Percentiles rank a stretch among this genome's conserved stretches.
phyloP scores from a whole-genome alignment of 2,329 filamentous ascomycete species.

The Aspergillus sergii region DNA sequence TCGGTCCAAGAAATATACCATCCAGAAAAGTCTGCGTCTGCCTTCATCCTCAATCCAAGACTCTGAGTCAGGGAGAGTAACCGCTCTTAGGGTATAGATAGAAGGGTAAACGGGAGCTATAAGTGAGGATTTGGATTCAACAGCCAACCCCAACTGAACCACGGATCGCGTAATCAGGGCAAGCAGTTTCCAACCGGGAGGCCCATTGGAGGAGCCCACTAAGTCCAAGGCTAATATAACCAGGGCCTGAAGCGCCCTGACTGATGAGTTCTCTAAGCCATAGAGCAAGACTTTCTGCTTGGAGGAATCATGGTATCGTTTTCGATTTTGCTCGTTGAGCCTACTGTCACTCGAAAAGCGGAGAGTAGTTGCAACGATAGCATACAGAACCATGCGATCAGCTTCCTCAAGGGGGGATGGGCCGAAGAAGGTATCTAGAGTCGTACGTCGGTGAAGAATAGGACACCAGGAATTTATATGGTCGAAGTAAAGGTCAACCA shows the following conservation, averaged over 20 bases:
- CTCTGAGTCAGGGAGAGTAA: constrained; percentile 78
- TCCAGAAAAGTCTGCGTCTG: constrained; percentile 84
- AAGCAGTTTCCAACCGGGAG: constrained; percentile 88
- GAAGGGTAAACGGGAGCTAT: constrained; percentile 79
- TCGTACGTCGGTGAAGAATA: constrained; percentile 82
- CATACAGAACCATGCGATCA: constrained; percentile 80
- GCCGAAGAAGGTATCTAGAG: constrained; percentile 79
- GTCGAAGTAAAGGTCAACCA: constrained; percentile 78
- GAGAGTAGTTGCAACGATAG: constrained; percentile 85
- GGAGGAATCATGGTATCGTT: constrained; percentile 75
- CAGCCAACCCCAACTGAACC: constrained; percentile 81
- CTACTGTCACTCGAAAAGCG: constrained; percentile 78
- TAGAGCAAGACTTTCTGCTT: constrained; percentile 87
- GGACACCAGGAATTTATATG: constrained; percentile 85
- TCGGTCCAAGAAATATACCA: constrained; percentile 86
- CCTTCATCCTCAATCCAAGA: constrained; percentile 91
- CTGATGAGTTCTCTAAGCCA: constrained; percentile 85
- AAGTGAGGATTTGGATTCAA: constrained; percentile 77
- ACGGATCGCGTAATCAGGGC: constrained; percentile 86
- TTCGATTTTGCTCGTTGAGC: constrained; percentile 71
- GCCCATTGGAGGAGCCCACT: constrained; percentile 83
- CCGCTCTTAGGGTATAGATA: constrained; percentile 85
- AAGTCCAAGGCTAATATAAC: constrained; percentile 85
- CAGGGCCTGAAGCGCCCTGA: constrained; percentile 82
- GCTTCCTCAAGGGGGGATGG: constrained; percentile 75